phyloP scores from a whole-genome alignment of 1,139 yeast genomes.

The Candida sanyaensis region DNA sequence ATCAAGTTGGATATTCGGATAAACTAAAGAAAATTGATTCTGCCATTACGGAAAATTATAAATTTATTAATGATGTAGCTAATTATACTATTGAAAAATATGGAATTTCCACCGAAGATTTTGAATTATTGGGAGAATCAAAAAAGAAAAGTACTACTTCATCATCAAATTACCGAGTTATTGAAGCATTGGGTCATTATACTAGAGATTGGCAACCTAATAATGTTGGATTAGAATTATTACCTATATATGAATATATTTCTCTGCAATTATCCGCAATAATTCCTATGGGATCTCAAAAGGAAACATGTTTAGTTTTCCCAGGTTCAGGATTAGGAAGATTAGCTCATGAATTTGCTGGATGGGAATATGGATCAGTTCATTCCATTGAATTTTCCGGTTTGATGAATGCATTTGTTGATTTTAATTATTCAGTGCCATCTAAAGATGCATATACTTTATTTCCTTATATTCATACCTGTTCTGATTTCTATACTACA shows the following conservation, averaged over 20 bases:
- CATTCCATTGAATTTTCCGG: constrained; percentile 74
- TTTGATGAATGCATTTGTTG: constrained; percentile 66
- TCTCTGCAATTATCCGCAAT: constrained; percentile 27
- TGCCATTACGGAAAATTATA: constrained; percentile 46
- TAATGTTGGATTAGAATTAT: constrained; percentile 38
- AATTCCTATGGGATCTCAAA: constrained; percentile 24
- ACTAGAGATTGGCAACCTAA: constrained; percentile 71
- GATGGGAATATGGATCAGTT: constrained; percentile 43
- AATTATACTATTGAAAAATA: constrained; percentile 38
- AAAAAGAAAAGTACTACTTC: constrained; percentile 21
- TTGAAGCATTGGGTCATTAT: constrained; percentile 73
- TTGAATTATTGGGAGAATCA: constrained; percentile 31
- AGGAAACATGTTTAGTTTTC: constrained; percentile 52
- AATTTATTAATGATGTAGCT: constrained; percentile 46
- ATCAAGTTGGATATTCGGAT: constrained; percentile 54
- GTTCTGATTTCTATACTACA: constrained; percentile 62
- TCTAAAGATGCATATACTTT: constrained; percentile 25
- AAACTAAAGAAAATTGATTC: constrained; percentile 51
- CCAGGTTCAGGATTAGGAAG: constrained; percentile 86
- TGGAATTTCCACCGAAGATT: constrained; percentile 38
- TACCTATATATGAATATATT: constrained; percentile 56
- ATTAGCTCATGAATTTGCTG: constrained; percentile 63
- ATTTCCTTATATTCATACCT: constrained; percentile 70
- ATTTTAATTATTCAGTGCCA: constrained; percentile 44
- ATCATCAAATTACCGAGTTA: constrained; percentile 53